Base-by-base conservation (phyloP, 192 early-diverging fungal species). In the Entomortierella chlamydospora region DNA sequence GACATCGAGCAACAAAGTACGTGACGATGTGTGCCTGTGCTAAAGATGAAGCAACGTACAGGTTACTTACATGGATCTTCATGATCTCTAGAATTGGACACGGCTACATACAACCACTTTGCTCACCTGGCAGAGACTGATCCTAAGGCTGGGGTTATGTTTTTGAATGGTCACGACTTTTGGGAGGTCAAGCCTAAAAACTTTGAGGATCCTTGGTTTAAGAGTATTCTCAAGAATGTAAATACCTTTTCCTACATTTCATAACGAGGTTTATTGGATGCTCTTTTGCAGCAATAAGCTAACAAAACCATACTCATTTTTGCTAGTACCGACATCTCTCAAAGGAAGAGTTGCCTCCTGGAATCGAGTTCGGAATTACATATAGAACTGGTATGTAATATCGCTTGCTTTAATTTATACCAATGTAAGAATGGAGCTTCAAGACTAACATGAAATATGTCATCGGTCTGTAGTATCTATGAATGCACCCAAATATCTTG, bases 201-300 rank as follows among this genome's bases (percentile, higher is more conserved):
- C 41, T 87, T 84, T 58, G 69, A 81, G 10, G 82, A 91, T n/a
- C 91, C 91, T 8, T 93, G 89, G 89, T 93, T 91, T 68, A 82
- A 81, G 18, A 61, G 73, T 39, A 52, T 90, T 53, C 72, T 87
- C 20, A 74, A 79, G 41, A 82, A 83, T 65, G 88, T 88, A 86
- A 55, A 65, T 57, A 13, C 53, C 17, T 12, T n/a, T 22, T 18
- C 34, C 1, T 23, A 2, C 10, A 22, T 9, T 12, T 41, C 4
- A 28, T 3, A 51, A n/a, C n/a, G n/a, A n/a, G n/a, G n/a, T n/a
- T 37, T 37, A 10, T 37, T 37, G 34, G 10, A 37, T 37, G 4
- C 10, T 10, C 34, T 10, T 10, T 37, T 37, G 10, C 34, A 37
- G 10, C 4, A 10, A 37, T 37, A 10, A 37, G 34, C 34, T 37